These are phyloP conservation scores for Chaetomium sp. DNA, from an alignment of 2,329 filamentous ascomycete genomes.

Conservation along the genomic window DNA sequence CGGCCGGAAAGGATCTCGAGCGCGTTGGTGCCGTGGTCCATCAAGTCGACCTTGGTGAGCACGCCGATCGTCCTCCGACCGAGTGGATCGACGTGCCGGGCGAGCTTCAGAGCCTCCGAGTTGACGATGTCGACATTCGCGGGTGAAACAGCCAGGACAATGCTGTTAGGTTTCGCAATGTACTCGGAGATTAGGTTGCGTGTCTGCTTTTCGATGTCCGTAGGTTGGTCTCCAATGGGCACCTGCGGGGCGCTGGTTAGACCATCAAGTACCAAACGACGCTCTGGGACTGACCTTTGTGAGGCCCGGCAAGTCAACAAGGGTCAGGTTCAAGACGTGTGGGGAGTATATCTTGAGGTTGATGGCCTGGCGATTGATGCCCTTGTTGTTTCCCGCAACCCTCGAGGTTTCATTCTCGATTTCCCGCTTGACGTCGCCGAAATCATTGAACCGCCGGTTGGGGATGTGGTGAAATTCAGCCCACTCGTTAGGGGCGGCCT, in stretches of 20 bases:
- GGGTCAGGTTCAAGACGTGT: slow-evolving; percentile 90
- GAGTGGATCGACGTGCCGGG: slow-evolving; percentile 92
- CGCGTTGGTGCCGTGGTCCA: slow-evolving; percentile 98
- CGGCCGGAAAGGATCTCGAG: slow-evolving; percentile 96
- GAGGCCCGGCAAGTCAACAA: slow-evolving; percentile 92
- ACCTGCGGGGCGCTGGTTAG: slow-evolving; percentile 56
- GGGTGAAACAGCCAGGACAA: slow-evolving; percentile 92
- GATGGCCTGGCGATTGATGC: slow-evolving; percentile 95
- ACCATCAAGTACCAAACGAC: slow-evolving; percentile 18
- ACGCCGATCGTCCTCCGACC: slow-evolving; percentile 95
- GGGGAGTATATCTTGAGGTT: slow-evolving; percentile 99
- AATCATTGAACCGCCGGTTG: slow-evolving; percentile 85
- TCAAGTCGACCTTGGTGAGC: slow-evolving; percentile 93
- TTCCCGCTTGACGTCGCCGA: slow-evolving; percentile 97
- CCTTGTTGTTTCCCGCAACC: slow-evolving; percentile 84
- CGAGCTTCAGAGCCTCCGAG: slow-evolving; percentile 94
- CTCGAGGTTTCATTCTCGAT: slow-evolving; percentile 78
- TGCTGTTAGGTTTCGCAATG: slow-evolving; percentile 98
- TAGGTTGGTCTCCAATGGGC: slow-evolving; percentile 94
- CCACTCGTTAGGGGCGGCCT: slow-evolving; percentile 71
- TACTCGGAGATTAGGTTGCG: slow-evolving; percentile 96
- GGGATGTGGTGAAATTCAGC: slow-evolving; percentile 96
- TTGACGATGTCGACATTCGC: slow-evolving; percentile 99
- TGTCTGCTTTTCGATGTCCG: slow-evolving; percentile 98
- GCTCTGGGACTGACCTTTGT: slow-evolving; percentile 68